Base-by-base conservation (phyloP, 2,329 filamentous ascomycete species). In the Fusarium incarnatum region DNA sequence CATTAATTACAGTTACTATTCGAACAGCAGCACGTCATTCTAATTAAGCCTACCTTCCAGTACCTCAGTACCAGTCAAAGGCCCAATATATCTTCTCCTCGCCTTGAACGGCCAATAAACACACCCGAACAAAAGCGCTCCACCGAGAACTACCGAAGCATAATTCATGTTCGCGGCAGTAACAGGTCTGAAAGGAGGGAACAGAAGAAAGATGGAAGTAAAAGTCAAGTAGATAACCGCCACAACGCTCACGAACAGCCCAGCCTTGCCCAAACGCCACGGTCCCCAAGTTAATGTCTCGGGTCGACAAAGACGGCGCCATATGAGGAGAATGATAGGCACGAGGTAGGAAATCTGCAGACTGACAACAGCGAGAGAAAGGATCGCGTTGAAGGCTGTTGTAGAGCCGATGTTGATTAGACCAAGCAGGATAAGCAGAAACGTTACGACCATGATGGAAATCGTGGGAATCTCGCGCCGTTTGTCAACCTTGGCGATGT, bases 361-460 rank as follows among this genome's bases (percentile, higher is more conserved):
- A 8, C 67, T 56, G 1, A 73, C 62, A 0, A 71, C 59, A 3
- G 71, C 59, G 2, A 73, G 45, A 1, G 70, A 73, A 1, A 73
- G 52, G 3, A 73, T 57, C 1, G 71, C 71, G 20, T 71, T 73
- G 49, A 73, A 70, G 4, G 71, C 71, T 1, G 71, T 73, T 1
- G 70, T 72, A 1, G 70, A 73, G 6, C 68, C 70, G 5, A 73
- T 72, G 20, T 73, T 73, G 56, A 73, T 68, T 6, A 73, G 70
- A 8, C 70, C 66, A 1, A 73, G 42, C 2, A 73, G 37, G 45
- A 71, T 68, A 12, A 72, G 44, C 1, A 72, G 13, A 7, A 63
- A 47, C 1, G 55, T 67, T 2, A 60, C 59, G 0, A 55, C 25
- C 0, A 63, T 1, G 1, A 72, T 61, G 8, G 70, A 66, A 5